Percentiles rank a stretch among this genome's conserved stretches.
Conservation (phyloP, 768 basidiomycete genomes). For the Auricularia sp. region DNA sequence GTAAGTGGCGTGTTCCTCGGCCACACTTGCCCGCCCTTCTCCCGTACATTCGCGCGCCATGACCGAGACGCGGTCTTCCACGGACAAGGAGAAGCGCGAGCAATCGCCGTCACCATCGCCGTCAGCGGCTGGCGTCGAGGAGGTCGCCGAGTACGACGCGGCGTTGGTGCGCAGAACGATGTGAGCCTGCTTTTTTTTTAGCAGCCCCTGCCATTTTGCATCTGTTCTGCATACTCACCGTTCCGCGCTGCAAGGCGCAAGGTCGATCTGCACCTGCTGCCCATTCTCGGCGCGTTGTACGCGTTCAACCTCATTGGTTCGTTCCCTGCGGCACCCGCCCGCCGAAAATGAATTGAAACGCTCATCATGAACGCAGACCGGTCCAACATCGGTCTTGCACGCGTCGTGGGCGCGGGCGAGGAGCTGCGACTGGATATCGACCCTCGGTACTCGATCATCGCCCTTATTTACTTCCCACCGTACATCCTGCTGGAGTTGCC, state of each 20-base stretch:
- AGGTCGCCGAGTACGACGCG: too few relatives aligned
- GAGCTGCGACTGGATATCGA: neutral
- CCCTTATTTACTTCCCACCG: neutral
- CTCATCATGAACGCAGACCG: neutral
- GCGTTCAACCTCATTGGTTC: conserved; percentile 11
- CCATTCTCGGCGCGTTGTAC: conserved; percentile 8
- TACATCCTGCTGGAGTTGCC: neutral
- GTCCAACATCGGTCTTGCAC: neutral
- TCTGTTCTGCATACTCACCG: too few relatives aligned
- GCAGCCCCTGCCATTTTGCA: too few relatives aligned
- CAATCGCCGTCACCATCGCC: too few relatives aligned
- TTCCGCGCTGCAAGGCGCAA: neutral
- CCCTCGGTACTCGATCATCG: neutral
- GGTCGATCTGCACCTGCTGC: conserved; percentile 5
- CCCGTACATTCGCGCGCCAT: too few relatives aligned
- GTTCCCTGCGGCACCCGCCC: conserved; percentile 7
- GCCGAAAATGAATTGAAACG: neutral
- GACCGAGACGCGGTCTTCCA: too few relatives aligned
- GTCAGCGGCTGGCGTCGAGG: too few relatives aligned
- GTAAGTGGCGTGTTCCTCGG: too few relatives aligned
- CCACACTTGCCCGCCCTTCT: too few relatives aligned
- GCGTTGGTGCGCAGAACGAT: too few relatives aligned
- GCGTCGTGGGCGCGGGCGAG: neutral
- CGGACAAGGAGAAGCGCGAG: too few relatives aligned
- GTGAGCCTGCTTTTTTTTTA: too few relatives aligned